Evolutionary conservation across 1,284 basidiomycete genomes (phyloP).

Genomic region (Neolentinus lepideus): DNA sequence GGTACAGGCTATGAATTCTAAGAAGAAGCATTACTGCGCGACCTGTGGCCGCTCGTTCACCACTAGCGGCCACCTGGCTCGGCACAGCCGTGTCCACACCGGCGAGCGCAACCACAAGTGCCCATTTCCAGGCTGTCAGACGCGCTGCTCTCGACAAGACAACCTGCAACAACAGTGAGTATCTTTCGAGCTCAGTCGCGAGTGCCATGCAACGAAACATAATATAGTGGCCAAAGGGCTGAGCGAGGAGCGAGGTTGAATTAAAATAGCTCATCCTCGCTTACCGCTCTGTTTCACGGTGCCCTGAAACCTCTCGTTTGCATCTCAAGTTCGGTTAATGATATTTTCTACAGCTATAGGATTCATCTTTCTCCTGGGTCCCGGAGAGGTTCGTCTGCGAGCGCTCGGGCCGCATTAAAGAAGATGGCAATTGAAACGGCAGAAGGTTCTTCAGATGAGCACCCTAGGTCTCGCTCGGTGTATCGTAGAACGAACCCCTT

Average conservation of each 20-base stretch:
- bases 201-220: background rate
- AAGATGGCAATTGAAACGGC: slow-evolving; percentile 21
- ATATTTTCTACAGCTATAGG: slow-evolving; percentile 41
- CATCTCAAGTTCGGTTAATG: background rate
- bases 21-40: slow-evolving; percentile 45
- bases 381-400: slow-evolving; percentile 44
- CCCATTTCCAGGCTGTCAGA: slow-evolving; percentile 78
- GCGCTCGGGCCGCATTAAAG: slow-evolving; percentile 31
- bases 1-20: slow-evolving; percentile 4
- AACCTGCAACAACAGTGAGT: slow-evolving; percentile 81
- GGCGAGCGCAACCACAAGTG: slow-evolving; percentile 78
- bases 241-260: background rate
- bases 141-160: slow-evolving; percentile 73
- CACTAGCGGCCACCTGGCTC: slow-evolving; percentile 77
- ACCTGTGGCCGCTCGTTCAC: slow-evolving; percentile 72
- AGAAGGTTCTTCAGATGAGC: background rate
- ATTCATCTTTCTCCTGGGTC: slow-evolving; percentile 71
- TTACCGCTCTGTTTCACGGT: background rate
- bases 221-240: background rate
- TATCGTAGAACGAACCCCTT: background rate
- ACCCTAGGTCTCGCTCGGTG: background rate
- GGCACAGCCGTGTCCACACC: slow-evolving; percentile 78
- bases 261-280: background rate
- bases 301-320: background rate
- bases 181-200: slow-evolving; percentile 1